Evolutionary conservation across 2,329 filamentous ascomycete species (phyloP), one percentile per base, ranked within the genome.

Genomic region (Rugonectria rugulosa): DNA sequence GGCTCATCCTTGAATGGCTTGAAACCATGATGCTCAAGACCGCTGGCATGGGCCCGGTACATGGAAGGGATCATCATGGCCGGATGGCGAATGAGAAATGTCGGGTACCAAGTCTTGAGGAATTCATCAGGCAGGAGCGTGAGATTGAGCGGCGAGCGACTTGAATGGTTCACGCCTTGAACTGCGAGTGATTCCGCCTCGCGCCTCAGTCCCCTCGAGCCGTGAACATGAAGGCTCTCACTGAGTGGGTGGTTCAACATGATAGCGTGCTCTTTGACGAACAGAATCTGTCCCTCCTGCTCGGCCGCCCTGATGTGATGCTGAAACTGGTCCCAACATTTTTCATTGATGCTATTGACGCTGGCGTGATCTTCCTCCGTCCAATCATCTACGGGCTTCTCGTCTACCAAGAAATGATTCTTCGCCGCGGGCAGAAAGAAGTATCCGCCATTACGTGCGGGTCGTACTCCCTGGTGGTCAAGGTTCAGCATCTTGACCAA

Each of bases 401-500:
- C n/a, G 3, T 29, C 17, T 1, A 62, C 8, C 5, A 31, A 10
- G 9, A 53, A 50, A n/a, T 45, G 59, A 4, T 50, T 53, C 9
- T 20, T 19, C 5, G 47, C 5, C 12, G 47, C 37, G 4, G 53
- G 52, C 1, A 64, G 37, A 27, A 64, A 64, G 53, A 64, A 64
- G 27, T 64, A 64, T 8, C 61, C 61, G 19, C 61, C 61, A 4
- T 55, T 9, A 1, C 9, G 17, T 4, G 56, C 46, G 5, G 61
- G 59, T 3, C 61, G 59, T 3, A 64, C 59, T 7, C 47, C 53
- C 32, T 64, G 61, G 9, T 62, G 59, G 6, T 46, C 36, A 2
- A 64, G 61, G 44, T 60, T 62, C 12, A 64, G 57, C 42, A 64
- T 57, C 23, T 60, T 62, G 34, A 64, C 59, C 3, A 64, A 20